Evolutionary conservation across 2,329 filamentous ascomycete genomes (phyloP).

Genomic region (Arthrinium phaeospermum): DNA sequence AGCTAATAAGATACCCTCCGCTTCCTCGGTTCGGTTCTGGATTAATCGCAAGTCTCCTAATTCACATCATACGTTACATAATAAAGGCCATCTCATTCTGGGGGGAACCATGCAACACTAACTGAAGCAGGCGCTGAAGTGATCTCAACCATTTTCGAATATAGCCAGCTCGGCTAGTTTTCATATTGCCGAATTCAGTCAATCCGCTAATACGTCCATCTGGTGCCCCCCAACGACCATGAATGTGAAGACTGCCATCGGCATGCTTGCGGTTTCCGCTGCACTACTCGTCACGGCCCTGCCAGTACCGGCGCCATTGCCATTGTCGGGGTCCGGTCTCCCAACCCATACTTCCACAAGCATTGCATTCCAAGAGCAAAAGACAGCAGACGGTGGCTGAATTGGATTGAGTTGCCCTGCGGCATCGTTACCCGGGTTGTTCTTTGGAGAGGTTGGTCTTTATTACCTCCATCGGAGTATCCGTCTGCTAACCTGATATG

Average conservation of each 20-base stretch:
- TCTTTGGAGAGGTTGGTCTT: background rate
- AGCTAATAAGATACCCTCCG: background rate
- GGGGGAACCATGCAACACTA: background rate
- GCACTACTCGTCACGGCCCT: background rate
- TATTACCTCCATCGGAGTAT: background rate
- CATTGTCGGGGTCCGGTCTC: background rate
- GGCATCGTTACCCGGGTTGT: background rate
- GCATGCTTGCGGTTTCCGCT: background rate
- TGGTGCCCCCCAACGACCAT: background rate
- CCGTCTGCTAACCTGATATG: background rate
- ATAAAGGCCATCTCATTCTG: too few species aligned
- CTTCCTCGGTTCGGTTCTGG: background rate
- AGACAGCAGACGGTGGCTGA: background rate
- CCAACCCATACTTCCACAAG: conserved; percentile 1
- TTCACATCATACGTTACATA: too few species aligned
- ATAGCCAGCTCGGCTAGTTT: background rate
- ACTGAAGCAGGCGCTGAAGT: too few species aligned
- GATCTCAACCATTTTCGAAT: background rate
- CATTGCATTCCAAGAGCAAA: conserved; percentile 10
- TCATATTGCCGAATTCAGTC: too few species aligned
- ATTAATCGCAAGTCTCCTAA: too few species aligned
- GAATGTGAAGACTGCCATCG: background rate
- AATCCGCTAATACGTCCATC: background rate
- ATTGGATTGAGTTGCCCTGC: background rate
- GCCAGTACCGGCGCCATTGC: background rate